Base-by-base conservation (phyloP, 345 rosid species). In the Bruguiera parviflora region DNA sequence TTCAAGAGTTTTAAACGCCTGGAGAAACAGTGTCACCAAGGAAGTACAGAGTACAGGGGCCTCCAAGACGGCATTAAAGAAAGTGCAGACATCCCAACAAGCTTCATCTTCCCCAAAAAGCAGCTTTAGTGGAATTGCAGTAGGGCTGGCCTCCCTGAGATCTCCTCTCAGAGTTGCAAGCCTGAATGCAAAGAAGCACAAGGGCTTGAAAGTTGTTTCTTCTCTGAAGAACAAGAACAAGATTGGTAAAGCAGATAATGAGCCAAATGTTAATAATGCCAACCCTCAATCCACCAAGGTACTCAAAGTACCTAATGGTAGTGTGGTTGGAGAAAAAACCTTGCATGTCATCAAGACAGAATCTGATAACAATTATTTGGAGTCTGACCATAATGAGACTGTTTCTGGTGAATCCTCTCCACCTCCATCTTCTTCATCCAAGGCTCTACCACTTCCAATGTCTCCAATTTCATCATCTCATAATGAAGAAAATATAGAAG, bases 281-380 rank as follows among this genome's bases (percentile, higher is more conserved):
- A 82, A 77, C 27, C 49, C 73, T 46, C 18, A 81, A 69, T 8
- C 79, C 39, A 24, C 13, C 28, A 24, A 10, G 59, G 28, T 10
- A 27, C 31, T 10, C 5, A 7, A 56, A 56, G 29, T 56, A 21
- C 22, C 56, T 28, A 29, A 61, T 20, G 46, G 53, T 58, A 80
- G 79, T 58, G 51, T 22, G 51, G 81, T 83, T 62, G 70, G 75
- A 70, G 96, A 87, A 76, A 90, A 88, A 67, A 88, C 89, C 24
- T 74, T 92, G 20, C 78, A 84, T 80, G 91, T 90, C 58, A 73
- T 90, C 63, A 75, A 87, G 69, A 77, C 80, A 90, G 78, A 84
- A 69, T 79, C 82, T 33, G 84, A 77, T 72, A 66, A 79, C 60
- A 73, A 70, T 66, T 53, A 72, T 71, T 63, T 83, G 71, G 83